Conservation (phyloP, 163 green algal species). For the Volvox carteri region DNA sequence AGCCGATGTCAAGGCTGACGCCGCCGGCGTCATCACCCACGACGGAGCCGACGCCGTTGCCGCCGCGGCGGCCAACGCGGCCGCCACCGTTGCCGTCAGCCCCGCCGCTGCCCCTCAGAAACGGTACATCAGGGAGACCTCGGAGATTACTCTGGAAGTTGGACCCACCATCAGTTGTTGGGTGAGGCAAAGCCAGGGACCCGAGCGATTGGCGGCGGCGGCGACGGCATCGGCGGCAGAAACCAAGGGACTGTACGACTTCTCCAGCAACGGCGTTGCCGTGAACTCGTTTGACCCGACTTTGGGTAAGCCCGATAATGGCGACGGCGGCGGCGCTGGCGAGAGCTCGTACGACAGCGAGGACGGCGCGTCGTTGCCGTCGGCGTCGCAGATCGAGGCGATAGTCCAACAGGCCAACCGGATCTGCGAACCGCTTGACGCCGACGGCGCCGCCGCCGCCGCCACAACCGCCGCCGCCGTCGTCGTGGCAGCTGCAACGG, state of each 20-base stretch:
- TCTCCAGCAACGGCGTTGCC: not conserved
- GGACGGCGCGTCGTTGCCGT: not conserved
- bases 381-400: not conserved
- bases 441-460: not conserved
- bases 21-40: not conserved
- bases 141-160: not conserved
- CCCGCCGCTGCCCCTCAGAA: not conserved
- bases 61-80: not conserved
- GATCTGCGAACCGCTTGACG: not conserved
- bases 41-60: not conserved
- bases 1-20: not conserved
- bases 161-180: not conserved
- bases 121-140: not conserved
- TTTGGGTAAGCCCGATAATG: not conserved
- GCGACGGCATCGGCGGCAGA: not conserved
- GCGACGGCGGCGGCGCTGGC: not conserved
- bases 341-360: constrained; percentile 3
- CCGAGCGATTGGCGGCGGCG: not conserved
- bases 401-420: not conserved
- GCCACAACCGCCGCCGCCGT: not conserved
- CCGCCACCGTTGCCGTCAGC: not conserved
- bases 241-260: not conserved
- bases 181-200: not conserved
- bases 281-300: not conserved
- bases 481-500: not conserved